Percentiles rank a stretch among this genome's conserved stretches.
Evolutionary conservation across 2,329 filamentous ascomycete genomes (phyloP).

Genomic region (Triangularia verruculosa): DNA sequence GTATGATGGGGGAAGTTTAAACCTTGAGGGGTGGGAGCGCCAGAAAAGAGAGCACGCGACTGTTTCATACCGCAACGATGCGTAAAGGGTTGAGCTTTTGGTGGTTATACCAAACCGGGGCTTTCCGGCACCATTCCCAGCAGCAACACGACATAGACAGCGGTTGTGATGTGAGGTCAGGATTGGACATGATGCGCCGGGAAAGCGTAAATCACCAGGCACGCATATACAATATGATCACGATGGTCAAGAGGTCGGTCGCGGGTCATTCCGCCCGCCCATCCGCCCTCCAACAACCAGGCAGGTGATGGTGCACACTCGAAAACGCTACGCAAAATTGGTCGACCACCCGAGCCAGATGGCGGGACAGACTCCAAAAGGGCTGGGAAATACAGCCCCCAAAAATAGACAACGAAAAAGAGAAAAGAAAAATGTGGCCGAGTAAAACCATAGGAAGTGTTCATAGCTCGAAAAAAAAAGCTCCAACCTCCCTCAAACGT

Average conservation of each 20-base stretch:
- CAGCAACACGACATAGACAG: too few relatives aligned
- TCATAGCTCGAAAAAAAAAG: conserved; percentile 23
- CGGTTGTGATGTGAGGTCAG: too few relatives aligned
- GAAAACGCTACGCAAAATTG: too few relatives aligned
- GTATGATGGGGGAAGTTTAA: too few relatives aligned
- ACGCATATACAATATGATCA: too few relatives aligned
- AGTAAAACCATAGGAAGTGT: conserved; percentile 30
- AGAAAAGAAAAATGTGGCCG: conserved; percentile 26
- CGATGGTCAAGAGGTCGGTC: too few relatives aligned
- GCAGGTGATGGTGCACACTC: not conserved
- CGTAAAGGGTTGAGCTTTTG: not conserved
- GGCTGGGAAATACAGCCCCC: not conserved
- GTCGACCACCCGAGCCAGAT: too few relatives aligned
- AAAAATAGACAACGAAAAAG: too few relatives aligned
- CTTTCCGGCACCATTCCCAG: not conserved
- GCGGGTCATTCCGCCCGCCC: not conserved
- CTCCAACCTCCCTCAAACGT: conserved; percentile 30
- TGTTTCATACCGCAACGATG: not conserved
- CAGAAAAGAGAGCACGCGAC: not conserved
- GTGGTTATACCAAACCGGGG: not conserved
- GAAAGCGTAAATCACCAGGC: not conserved
- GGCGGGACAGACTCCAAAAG: too few relatives aligned
- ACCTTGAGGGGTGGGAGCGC: too few relatives aligned
- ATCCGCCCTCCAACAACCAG: not conserved
- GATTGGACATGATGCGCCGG: not conserved